Evolutionary conservation across 2,329 filamentous ascomycete species (phyloP).

Genomic region (Colletotrichum sp.): DNA sequence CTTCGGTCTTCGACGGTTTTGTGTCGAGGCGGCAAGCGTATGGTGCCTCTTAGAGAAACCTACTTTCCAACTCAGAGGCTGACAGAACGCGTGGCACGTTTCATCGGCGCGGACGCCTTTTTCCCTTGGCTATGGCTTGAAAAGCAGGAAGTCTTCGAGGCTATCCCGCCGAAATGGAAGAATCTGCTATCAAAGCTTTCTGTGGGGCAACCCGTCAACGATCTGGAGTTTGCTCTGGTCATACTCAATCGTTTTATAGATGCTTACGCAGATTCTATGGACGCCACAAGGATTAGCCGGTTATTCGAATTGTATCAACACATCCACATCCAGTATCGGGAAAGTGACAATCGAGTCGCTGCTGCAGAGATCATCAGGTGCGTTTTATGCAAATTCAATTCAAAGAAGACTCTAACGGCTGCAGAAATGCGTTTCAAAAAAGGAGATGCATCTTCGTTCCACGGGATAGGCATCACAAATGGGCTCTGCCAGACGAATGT

Average conservation of each 20-base stretch:
- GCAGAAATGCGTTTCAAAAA: neutral
- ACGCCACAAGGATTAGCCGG: neutral
- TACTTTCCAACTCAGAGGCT: neutral
- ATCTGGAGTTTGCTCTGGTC: neutral
- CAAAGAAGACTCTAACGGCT: rapidly evolving
- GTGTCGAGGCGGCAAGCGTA: neutral
- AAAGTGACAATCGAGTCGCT: neutral
- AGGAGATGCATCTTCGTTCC: neutral
- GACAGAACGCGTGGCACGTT: neutral
- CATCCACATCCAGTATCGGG: neutral
- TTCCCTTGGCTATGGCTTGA: neutral
- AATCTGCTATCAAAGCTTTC: neutral
- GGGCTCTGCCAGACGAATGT: neutral
- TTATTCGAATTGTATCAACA: neutral
- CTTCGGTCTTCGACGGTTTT: neutral
- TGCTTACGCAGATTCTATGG: neutral
- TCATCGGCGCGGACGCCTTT: neutral
- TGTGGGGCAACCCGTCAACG: neutral
- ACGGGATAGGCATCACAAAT: neutral
- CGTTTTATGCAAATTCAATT: neutral
- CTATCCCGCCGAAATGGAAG: neutral
- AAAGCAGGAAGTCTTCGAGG: neutral
- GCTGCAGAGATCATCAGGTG: neutral
- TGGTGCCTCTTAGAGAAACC: neutral
- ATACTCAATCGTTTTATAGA: neutral